Conservation (phyloP, 1,284 basidiomycete genomes). For the Leccinum fallax region DNA sequence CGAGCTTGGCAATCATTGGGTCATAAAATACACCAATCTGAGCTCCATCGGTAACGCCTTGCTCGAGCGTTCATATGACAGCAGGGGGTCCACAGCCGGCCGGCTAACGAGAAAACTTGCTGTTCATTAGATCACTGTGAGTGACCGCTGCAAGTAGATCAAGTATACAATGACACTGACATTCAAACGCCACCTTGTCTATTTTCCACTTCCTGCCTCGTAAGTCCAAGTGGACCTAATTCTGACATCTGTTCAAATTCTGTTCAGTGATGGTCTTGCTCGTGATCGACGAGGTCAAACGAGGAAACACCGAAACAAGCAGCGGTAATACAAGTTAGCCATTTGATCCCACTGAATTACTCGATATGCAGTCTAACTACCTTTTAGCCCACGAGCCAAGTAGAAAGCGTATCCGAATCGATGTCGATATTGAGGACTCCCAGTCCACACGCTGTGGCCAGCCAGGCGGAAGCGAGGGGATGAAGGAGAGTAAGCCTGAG, state of each 20-base stretch:
- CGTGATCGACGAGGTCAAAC: background rate
- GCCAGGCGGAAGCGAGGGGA: background rate
- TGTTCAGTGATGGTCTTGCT: background rate
- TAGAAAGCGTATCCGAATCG: background rate
- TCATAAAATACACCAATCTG: constrained; percentile 94
- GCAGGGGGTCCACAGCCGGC: background rate
- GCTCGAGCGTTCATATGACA: constrained; percentile 56
- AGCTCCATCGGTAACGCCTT: constrained; percentile 85
- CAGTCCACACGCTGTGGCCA: background rate
- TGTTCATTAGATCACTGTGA: background rate
- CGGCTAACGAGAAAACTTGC: background rate
- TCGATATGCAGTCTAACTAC: too few species aligned
- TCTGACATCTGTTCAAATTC: background rate
- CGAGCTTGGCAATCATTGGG: constrained; percentile 93
- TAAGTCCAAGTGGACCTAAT: background rate
- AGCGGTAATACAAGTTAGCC: background rate
- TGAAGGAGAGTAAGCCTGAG: background rate
- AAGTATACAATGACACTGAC: background rate
- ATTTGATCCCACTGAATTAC: background rate
- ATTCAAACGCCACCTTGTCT: background rate
- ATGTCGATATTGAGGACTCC: background rate
- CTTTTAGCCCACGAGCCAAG: background rate
- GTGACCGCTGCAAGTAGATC: background rate
- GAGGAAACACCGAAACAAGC: background rate
- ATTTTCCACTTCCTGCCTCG: background rate